Base-by-base conservation (phyloP, 1,284 basidiomycete species). In the Pseudozyma hubeiensis region DNA sequence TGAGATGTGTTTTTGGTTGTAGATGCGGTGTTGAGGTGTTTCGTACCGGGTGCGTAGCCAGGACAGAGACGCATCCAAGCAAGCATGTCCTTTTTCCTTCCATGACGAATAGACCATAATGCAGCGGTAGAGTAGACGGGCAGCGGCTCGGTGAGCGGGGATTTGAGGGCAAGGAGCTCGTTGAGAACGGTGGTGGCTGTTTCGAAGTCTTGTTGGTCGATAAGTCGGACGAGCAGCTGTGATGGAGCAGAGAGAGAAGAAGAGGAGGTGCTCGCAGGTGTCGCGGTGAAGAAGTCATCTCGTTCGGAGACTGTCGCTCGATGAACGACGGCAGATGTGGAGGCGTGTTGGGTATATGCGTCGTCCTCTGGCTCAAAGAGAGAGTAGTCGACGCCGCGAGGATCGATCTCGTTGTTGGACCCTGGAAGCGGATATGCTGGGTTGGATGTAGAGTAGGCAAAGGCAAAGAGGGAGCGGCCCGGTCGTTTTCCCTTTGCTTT, bases 391-490 rank as follows among this genome's bases (percentile, higher is more conserved):
- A 81, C 69, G 41, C 79, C 79, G 0, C 62, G 63, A 0, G 79
- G 75, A 48, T 81, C 77, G 30, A 78, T 73, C 11, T 78, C 68
- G 41, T 68, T 67, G 64, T 81, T 81, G 16, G 79, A 74, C 7
- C 68, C 64, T 9, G 74, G 69, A 16, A 66, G 47, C 3, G 65
- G 55, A 17, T 62, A 53, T 37, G 66, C 49, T 1, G 65, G 62
- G 24, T 64, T 59, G n/a, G 64, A 58, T 6, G 74, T 68, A 7
- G 74, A 72, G 45, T 64, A 71, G 0, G 67, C 29, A 29, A 53
- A 46, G 0, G 60, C 45, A 40, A 61, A 44, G 3, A 55, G 24
- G 11, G 53, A 35, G 14, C 60, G 55, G 9, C 59, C 29, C 8
- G 31, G n/a, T 45, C 52, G 43, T 0, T 41, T 9, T 5, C 50